Base-by-base conservation (phyloP, 2,329 filamentous ascomycete species). In the Pestalotiopsis sp. region DNA sequence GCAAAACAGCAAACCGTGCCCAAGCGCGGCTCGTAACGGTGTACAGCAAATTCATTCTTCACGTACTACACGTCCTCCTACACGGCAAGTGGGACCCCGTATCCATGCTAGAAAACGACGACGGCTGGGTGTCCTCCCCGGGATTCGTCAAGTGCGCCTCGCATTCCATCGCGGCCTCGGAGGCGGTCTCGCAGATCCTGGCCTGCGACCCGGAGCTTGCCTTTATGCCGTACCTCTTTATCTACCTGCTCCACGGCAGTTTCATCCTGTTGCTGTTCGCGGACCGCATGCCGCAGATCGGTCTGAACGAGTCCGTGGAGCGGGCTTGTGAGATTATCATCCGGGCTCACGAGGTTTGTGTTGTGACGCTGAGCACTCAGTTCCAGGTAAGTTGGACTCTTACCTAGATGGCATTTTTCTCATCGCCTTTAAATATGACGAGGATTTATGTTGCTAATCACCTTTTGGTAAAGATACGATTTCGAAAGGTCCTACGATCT, bases 221-320 rank as follows among this genome's bases (percentile, higher is more conserved):
- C 12, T 63, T 63, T 17, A 63, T 63, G 31, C 60, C 60, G n/a
- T 63, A 63, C 9, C 38, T 63, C 11, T 63, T 63, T 36, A 63
- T 63, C 5, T 63, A 63, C 11, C 36, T 63, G 12, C 60, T 63
- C 1, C 60, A 63, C 9, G 60, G 60, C 17, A 63, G 60, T 45
- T 63, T 63, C 23, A 63, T 63, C 5, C n/a, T 63, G 17, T 4
- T 63, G 36, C 31, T 63, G 31, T 63, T 63, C 20, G 60, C 60
- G 12, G 60, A 63, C 36, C 60, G 60, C 23, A 63, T 63, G 60
- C 60, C 60, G 36, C 60, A 41, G n/a, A 20, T 63, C 2, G 60
- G 60, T 4, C 36, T 63, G 36, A 63, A 63, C 11, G 25, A 63
- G 60, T 38, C 25, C 6, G 60, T 63, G 1, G 60, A 27, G n/a